Percentiles rank a stretch among this genome's conserved stretches.
Conservation (phyloP, 352 stramenopile species). For the Phytopythium chamaehyphon region DNA sequence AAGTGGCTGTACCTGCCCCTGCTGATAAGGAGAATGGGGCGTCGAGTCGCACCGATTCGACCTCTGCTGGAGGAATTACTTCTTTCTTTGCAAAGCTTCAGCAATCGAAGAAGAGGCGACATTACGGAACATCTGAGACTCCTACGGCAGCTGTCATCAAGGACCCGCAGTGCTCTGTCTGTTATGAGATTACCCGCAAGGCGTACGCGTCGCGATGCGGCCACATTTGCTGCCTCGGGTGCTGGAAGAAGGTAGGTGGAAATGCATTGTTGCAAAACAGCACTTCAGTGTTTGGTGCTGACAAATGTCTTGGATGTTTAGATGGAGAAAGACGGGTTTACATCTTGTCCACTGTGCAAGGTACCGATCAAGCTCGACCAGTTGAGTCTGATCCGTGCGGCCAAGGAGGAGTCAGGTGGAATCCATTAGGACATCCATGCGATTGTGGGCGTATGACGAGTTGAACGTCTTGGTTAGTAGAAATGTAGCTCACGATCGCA, state of each 20-base stretch:
- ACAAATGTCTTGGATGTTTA: slow-evolving; percentile 10
- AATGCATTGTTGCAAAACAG: too few relatives aligned
- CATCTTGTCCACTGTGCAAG: slow-evolving; percentile 75
- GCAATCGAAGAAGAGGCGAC: slow-evolving; percentile 54
- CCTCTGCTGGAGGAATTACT: slow-evolving; percentile 17
- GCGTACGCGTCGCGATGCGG: slow-evolving; percentile 74
- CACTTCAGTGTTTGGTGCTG: too few relatives aligned
- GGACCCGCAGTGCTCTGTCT: slow-evolving; percentile 81
- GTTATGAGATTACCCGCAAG: slow-evolving; percentile 77
- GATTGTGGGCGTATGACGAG: too few relatives aligned
- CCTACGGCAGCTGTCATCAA: slow-evolving; percentile 52
- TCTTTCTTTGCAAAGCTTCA: slow-evolving; percentile 70
- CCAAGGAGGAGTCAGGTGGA: slow-evolving; percentile 20
- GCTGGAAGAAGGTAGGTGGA: slow-evolving; percentile 75
- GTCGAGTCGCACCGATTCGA: neutral
- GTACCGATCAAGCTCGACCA: slow-evolving; percentile 61
- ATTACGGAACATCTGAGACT: slow-evolving; percentile 14
- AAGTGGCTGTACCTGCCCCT: slow-evolving; percentile 8
- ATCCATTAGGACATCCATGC: too few relatives aligned
- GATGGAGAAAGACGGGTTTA: slow-evolving; percentile 76
- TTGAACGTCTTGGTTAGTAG: too few relatives aligned
- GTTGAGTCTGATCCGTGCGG: slow-evolving; percentile 68
- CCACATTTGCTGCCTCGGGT: slow-evolving; percentile 79
- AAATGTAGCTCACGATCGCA: too few relatives aligned
- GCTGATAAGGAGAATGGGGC: neutral